Percentiles rank a stretch among this genome's conserved stretches.
Conservation (phyloP, 495 filamentous ascomycete genomes). For the Neurospora sp. region DNA sequence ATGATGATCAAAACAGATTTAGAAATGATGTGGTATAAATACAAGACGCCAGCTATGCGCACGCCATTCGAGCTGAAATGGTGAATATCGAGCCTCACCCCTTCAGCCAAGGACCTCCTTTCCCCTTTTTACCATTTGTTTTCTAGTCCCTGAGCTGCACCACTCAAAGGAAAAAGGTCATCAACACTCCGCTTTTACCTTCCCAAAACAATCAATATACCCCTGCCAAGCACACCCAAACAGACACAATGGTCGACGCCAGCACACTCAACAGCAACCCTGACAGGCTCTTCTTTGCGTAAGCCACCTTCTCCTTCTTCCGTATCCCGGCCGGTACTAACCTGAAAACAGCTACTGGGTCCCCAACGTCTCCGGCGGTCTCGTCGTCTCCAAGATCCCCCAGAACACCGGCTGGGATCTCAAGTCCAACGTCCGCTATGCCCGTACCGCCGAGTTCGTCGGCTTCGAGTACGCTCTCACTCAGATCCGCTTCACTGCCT, state of each 20-base stretch:
- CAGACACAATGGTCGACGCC: conserved; percentile 2
- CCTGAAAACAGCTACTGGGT: conserved; percentile 33
- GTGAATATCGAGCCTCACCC: neutral
- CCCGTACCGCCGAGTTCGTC: conserved; percentile 31
- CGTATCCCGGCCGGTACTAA: neutral
- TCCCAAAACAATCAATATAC: neutral
- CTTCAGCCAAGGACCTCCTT: neutral
- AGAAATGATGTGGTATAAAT: neutral
- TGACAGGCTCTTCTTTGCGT: conserved; percentile 16
- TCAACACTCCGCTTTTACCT: neutral
- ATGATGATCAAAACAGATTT: neutral
- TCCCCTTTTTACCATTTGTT: neutral
- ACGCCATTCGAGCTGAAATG: neutral
- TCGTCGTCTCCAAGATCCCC: conserved; percentile 40
- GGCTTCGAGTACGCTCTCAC: conserved; percentile 41
- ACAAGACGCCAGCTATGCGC: neutral
- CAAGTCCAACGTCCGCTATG: conserved; percentile 34
- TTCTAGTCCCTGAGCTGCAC: neutral
- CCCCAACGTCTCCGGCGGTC: conserved; percentile 39
- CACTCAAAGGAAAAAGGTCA: neutral
- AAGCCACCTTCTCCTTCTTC: neutral
- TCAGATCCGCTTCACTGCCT: conserved; percentile 40
- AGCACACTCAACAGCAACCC: conserved; percentile 11
- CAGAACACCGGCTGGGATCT: conserved; percentile 37
- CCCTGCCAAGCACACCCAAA: neutral